Conservation (phyloP, 495 filamentous ascomycete genomes). For the Achaetomiella virescens region DNA sequence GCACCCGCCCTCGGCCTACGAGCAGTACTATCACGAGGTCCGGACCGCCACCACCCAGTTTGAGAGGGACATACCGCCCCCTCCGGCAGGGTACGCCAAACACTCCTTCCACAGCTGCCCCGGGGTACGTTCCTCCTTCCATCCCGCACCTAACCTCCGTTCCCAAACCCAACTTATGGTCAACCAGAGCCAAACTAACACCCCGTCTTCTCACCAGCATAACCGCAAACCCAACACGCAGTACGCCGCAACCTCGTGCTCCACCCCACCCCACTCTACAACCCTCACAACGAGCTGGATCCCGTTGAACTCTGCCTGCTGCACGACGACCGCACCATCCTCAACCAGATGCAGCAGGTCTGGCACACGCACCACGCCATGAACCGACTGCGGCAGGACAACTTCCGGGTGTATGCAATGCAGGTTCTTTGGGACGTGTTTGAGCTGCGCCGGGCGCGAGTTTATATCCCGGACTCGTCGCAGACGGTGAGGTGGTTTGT, state of each 20-base stretch:
- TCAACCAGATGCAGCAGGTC: slow-evolving; percentile 4
- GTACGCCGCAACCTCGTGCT: not conserved
- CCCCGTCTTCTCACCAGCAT: not conserved
- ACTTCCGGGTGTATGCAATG: not conserved
- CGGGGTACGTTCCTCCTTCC: not conserved
- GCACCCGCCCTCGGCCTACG: not conserved
- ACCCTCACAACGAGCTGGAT: slow-evolving; percentile 11
- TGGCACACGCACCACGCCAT: slow-evolving; percentile 4
- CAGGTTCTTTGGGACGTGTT: slow-evolving; percentile 18
- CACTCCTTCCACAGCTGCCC: slow-evolving; percentile 7
- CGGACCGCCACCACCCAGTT: not conserved
- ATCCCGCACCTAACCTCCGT: not conserved
- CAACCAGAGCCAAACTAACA: not conserved
- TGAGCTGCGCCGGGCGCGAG: not conserved
- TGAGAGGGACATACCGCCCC: not conserved
- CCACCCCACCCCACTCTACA: slow-evolving; percentile 3
- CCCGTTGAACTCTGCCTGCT: not conserved
- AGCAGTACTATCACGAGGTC: not conserved
- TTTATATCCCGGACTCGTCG: not conserved
- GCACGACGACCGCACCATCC: slow-evolving; percentile 4
- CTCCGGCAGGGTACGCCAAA: not conserved
- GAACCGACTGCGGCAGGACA: not conserved
- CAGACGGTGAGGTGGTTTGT: slow-evolving; percentile 16
- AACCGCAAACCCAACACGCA: too few species aligned
- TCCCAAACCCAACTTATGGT: not conserved